Evolutionary conservation across 2,329 filamentous ascomycete genomes (phyloP).

Genomic region (Truncatella angustata): DNA sequence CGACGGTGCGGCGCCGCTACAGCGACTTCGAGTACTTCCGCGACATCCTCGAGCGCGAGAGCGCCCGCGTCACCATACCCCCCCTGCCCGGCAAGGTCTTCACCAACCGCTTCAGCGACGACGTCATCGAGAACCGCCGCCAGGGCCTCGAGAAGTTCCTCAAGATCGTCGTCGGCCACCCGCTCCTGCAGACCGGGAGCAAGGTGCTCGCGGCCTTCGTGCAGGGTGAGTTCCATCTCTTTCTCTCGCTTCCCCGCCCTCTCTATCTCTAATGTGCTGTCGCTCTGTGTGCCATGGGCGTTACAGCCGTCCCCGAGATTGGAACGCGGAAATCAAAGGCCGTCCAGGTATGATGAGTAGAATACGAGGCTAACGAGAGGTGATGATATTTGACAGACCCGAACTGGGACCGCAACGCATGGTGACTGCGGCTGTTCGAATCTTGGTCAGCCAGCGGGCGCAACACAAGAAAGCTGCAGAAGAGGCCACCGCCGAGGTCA

Average conservation of each 20-base stretch:
- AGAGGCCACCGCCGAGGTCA: conserved; percentile 33
- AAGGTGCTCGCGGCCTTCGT: conserved; percentile 96
- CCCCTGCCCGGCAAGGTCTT: conserved; percentile 96
- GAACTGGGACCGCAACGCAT: conserved; percentile 88
- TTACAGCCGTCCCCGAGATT: no score
- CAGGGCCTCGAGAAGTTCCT: conserved; percentile 93
- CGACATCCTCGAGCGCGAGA: conserved; percentile 95
- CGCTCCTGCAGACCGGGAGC: conserved; percentile 92
- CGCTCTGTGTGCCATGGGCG: no score
- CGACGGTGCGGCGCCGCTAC: conserved; percentile 87
- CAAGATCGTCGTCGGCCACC: conserved; percentile 96
- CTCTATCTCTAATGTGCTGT: no score
- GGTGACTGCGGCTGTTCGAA: conserved; percentile 55
- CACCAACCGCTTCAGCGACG: conserved; percentile 95
- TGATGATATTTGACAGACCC: no score
- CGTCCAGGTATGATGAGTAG: no score
- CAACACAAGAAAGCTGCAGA: conserved; percentile 41
- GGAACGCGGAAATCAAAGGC: conserved; percentile 59
- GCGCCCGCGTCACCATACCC: conserved; percentile 90
- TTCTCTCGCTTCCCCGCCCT: not conserved
- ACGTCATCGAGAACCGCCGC: conserved; percentile 89
- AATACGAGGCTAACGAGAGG: no score
- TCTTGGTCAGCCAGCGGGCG: conserved; percentile 28
- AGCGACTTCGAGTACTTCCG: conserved; percentile 99
- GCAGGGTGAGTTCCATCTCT: conserved; percentile 65